phyloP scores from a whole-genome alignment of 345 rosid species.

The Camelina neglecta region DNA sequence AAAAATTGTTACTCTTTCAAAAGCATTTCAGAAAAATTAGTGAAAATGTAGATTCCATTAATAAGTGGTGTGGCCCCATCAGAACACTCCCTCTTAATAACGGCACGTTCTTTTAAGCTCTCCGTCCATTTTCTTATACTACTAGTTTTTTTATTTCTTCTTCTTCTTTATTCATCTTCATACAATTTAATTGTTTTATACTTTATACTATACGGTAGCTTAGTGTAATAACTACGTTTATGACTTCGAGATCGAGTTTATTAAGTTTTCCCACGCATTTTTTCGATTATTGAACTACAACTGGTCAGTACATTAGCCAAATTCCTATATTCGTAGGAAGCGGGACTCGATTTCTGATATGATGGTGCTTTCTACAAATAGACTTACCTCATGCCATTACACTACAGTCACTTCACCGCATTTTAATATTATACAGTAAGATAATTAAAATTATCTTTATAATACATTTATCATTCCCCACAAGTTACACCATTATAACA shows the following conservation, averaged over 20 bases:
- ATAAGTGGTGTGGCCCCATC: constrained; percentile 29
- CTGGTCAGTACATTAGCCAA: too few relatives aligned
- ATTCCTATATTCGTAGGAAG: too few relatives aligned
- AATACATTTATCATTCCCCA: not conserved
- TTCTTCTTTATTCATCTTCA: not conserved
- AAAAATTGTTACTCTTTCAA: not conserved
- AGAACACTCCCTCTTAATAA: constrained; percentile 29
- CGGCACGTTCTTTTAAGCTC: constrained; percentile 42
- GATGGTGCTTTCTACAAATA: too few relatives aligned
- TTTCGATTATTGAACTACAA: too few relatives aligned
- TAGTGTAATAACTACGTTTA: not conserved
- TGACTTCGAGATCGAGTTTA: not conserved
- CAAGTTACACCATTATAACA: not conserved
- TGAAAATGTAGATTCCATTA: constrained; percentile 30
- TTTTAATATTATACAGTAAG: not conserved
- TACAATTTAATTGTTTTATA: not conserved
- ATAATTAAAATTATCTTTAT: not conserved
- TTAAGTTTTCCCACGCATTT: not conserved
- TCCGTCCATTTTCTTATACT: constrained; percentile 30
- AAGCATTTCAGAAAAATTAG: not conserved
- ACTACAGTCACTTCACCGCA: too few relatives aligned
- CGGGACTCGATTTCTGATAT: too few relatives aligned
- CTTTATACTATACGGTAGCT: not conserved
- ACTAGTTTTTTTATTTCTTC: not conserved
- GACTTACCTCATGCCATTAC: too few relatives aligned